Base-by-base conservation (phyloP, 176 grass and related monocot genomes). In the Carex cristatella region DNA sequence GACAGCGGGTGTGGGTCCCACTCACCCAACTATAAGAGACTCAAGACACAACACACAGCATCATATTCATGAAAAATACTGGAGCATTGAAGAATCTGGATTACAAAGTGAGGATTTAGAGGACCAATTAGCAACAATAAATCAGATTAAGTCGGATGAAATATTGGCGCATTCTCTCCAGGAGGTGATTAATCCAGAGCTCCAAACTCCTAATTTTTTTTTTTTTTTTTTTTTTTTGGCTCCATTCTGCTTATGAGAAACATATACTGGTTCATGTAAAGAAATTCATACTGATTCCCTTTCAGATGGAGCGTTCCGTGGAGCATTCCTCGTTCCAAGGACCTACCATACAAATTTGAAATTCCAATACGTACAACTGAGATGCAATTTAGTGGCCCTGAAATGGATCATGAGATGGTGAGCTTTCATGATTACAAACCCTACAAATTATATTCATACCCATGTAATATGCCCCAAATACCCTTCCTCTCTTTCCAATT, bases 111-210 rank as follows among this genome's bases (percentile, higher is more conserved):
- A 89, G 33, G n/a, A 93, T 62, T 62, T 66, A 86, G 79, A 85
- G 70, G 70, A 87, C n/a, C 57, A 76, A 58, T 71, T 89, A 77
- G 27, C 86, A 65, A 92, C 54, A 79, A 70, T 65, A 59, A 90
- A 74, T 54, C 92, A 94, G 71, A 84, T 97, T 70, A 69, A 97
- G 81, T 80, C 87, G 2, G 94, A 97, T 83, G 92, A 91, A 72
- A 16, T 77, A 63, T 82, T 97, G 65, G 94, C 94, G 15, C 83
- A 84, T 32, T 72, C 55, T 40, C 94, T 97, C 72, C 92, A 97
- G 38, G 87, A 92, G 80, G 83, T 92, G 87, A 88, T 94, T 33
- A 33, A 33, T 33, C 33, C 33, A 33, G 2, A 33, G 33, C 33
- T 33, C 33, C 33, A 33, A 33, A 33, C 33, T 33, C 33, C 33